phyloP scores from a whole-genome alignment of 2,329 filamentous ascomycete genomes.

The Microascus cirrosus region DNA sequence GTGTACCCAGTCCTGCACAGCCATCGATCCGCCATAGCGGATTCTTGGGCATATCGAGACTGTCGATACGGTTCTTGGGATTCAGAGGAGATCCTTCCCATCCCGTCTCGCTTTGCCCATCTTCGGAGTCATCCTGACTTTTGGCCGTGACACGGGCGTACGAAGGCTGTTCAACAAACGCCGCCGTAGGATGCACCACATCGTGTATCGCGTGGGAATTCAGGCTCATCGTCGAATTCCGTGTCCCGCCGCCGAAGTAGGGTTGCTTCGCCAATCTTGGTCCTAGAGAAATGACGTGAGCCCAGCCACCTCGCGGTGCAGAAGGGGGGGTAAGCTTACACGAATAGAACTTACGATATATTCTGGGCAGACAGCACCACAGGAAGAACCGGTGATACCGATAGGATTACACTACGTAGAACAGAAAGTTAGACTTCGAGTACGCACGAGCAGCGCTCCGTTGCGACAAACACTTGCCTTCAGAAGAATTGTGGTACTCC shows the following conservation, averaged over 20 bases:
- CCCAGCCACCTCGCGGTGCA: neutral
- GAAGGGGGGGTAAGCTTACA: neutral
- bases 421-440: neutral
- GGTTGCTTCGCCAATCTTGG: neutral
- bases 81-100: slow-evolving; percentile 44
- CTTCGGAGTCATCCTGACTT: neutral
- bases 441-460: neutral
- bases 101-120: neutral
- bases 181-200: slow-evolving; percentile 48
- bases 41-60: slow-evolving; percentile 29
- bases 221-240: slow-evolving; percentile 35
- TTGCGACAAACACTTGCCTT: neutral
- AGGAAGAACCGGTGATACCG: neutral
- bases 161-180: slow-evolving; percentile 18
- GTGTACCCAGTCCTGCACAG: slow-evolving; percentile 43
- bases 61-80: slow-evolving; percentile 50
- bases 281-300: neutral
- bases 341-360: neutral
- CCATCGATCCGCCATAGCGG: slow-evolving; percentile 50
- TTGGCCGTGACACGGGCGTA: neutral
- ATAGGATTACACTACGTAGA: neutral
- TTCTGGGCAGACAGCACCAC: neutral
- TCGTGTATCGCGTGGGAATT: slow-evolving; percentile 39
- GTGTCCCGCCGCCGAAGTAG: neutral
- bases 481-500: neutral